These are phyloP conservation scores for Fonsecaea nubica DNA, from an alignment of 2,329 filamentous ascomycete species.

Conservation along the genomic window DNA sequence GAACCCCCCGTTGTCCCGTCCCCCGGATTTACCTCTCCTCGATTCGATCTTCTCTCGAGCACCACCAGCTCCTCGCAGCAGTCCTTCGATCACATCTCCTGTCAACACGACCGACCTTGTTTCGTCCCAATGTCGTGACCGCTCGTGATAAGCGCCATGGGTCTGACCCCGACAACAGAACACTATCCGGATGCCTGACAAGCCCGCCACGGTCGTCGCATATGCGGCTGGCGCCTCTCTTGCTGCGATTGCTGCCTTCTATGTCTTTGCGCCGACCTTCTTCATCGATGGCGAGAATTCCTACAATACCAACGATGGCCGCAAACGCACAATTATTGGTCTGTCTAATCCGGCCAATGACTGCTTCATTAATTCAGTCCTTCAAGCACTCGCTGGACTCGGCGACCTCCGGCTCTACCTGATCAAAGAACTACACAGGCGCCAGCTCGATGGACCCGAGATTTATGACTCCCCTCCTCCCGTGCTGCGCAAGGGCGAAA, in stretches of 20 bases:
- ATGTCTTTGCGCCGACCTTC: constrained; percentile 97
- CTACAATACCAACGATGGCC: constrained; percentile 59
- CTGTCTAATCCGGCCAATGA: constrained; percentile 91
- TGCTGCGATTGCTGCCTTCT: constrained; percentile 91
- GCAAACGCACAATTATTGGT: constrained; percentile 88
- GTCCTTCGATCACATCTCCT: neutral
- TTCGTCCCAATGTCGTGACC: constrained; percentile 25
- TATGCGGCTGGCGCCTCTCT: constrained; percentile 96
- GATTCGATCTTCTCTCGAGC: constrained; percentile 1
- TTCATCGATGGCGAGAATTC: constrained; percentile 83
- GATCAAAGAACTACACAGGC: constrained; percentile 86
- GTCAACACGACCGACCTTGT: constrained; percentile 2
- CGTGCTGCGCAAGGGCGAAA: constrained; percentile 47
- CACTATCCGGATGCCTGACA: constrained; percentile 71
- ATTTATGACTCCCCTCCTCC: constrained; percentile 70
- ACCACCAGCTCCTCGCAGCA: neutral
- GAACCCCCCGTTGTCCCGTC: constrained; percentile 10
- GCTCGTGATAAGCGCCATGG: constrained; percentile 25
- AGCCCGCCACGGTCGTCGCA: constrained; percentile 79
- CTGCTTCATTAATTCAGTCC: constrained; percentile 94
- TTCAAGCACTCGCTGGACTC: constrained; percentile 90
- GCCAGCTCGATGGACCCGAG: constrained; percentile 76
- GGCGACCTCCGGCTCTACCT: constrained; percentile 89
- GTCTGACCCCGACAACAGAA: constrained; percentile 16
- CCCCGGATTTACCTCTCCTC: constrained; percentile 22